Conservation (phyloP, 345 rosid genomes). For the Hibiscus trionum region DNA sequence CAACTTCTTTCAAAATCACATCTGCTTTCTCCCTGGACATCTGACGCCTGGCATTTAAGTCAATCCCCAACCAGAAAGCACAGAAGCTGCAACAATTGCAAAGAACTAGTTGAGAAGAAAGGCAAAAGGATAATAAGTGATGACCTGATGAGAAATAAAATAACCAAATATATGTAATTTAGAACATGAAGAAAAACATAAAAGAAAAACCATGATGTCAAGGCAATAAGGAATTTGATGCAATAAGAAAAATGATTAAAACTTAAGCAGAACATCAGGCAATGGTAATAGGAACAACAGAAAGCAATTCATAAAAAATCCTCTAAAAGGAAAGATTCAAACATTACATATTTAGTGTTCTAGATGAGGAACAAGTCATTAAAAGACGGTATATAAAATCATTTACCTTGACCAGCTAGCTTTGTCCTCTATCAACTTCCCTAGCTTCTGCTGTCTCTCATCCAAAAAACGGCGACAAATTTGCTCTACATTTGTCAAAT, state of each 20-base stretch:
- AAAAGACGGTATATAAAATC: background rate
- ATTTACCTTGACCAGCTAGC: constrained; percentile 78
- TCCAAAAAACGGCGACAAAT: constrained; percentile 80
- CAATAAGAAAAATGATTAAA: background rate
- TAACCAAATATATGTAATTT: background rate
- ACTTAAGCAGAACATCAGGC: background rate
- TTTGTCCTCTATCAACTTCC: constrained; percentile 67
- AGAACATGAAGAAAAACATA: background rate
- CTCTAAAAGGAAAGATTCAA: background rate
- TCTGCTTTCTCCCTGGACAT: constrained; percentile 86
- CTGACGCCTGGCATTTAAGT: constrained; percentile 50
- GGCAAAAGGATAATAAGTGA: background rate
- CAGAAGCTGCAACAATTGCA: constrained; percentile 52
- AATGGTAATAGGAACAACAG: constrained; percentile 2
- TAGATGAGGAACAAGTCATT: background rate
- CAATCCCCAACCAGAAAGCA: constrained; percentile 79
- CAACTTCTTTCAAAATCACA: constrained; percentile 68
- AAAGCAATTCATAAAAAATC: background rate
- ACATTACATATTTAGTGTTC: background rate
- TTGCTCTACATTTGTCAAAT: constrained; percentile 80
- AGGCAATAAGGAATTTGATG: background rate
- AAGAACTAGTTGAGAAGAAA: constrained; percentile 5
- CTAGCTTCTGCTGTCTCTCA: constrained; percentile 65
- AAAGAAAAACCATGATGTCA: background rate
- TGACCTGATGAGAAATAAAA: background rate